A percentile compares a stretch with the other conserved stretches of the same genome.
phyloP scores from a whole-genome alignment of 257 asterid genomes.

The Salvia miltiorrhiza region DNA sequence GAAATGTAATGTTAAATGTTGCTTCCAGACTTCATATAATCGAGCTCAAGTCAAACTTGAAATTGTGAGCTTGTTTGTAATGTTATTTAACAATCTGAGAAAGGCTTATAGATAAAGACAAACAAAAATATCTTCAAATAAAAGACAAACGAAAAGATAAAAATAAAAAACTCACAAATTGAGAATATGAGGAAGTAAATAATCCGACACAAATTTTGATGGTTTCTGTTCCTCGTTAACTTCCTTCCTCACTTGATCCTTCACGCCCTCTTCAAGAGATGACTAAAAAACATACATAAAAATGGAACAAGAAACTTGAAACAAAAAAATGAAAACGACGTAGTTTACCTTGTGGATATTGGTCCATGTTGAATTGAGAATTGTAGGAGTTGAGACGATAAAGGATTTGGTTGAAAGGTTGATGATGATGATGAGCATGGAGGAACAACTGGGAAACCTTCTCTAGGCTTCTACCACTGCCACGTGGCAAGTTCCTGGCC shows the following conservation, averaged over 20 bases:
- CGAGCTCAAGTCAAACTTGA: no score
- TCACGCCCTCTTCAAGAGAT: conserved; percentile 29
- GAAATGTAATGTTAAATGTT: no score
- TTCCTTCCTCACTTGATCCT: conserved; percentile 15
- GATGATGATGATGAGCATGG: background rate
- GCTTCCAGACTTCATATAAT: no score
- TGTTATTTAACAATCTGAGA: background rate
- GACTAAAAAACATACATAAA: no score
- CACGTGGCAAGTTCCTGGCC: conserved; percentile 55
- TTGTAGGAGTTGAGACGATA: background rate
- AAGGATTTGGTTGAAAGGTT: background rate
- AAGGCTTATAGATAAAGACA: background rate
- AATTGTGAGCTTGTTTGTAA: background rate
- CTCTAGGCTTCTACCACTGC: conserved; percentile 23
- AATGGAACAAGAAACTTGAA: background rate
- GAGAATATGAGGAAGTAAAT: conserved; percentile 69
- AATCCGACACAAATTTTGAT: conserved; percentile 30
- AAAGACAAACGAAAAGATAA: background rate
- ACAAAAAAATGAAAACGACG: background rate
- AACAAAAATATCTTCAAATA: background rate
- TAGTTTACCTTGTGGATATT: background rate
- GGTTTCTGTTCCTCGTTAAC: conserved; percentile 30
- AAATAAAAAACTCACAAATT: conserved; percentile 43
- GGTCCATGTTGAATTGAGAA: background rate
- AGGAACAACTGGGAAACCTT: background rate